Base-by-base conservation (phyloP, 73 alveolate species). In the Stentor roeselii region DNA sequence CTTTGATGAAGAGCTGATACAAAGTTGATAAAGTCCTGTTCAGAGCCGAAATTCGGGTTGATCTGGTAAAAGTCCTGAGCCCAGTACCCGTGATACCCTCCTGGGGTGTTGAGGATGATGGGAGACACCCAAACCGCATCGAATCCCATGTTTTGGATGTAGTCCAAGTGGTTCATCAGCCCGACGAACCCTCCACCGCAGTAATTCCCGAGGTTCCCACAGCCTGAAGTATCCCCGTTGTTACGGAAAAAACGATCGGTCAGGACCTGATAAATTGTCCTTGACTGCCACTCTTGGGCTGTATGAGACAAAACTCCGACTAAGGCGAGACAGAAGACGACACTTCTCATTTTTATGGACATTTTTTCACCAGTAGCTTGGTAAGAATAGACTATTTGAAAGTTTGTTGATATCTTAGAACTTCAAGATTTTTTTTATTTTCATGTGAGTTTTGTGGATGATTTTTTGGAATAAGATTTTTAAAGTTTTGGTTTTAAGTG, bases 71-170 rank as follows among this genome's bases (percentile, higher is more conserved):
- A 84, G 86, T 92, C 88, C 77, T 87, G 91, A 35, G 96, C 88
- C 92, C 96, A 95, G 87, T 95, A 95, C 42, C 97, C 95, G 42
- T 95, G 98, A 84, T 95, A 95, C 1, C 93, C 91, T n/a, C 42
- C 39, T 32, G 86, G 95, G 6, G 90, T 84, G 89, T 95, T 95
- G 82, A 86, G 87, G 15, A 93, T 92, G 59, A 95, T 82, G n/a
- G 98, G 98, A 36, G 97, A 92, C 58, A 95, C 89, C 95, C 96
- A 95, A 59, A 95, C 91, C 41, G 98, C 97, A 75, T 93, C 93
- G 61, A 92, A 92, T 30, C 97, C 97, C 86, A 92, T 86, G 76
- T 82, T 87, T 75, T 85, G 84, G 39, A 94, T 83, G 77, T 94
- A 91, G 82, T 89, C 96, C 40, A 94, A 89, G 32, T 90, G 61